phyloP scores from a whole-genome alignment of 768 basidiomycete genomes.

The Leccinellum rugosiceps region DNA sequence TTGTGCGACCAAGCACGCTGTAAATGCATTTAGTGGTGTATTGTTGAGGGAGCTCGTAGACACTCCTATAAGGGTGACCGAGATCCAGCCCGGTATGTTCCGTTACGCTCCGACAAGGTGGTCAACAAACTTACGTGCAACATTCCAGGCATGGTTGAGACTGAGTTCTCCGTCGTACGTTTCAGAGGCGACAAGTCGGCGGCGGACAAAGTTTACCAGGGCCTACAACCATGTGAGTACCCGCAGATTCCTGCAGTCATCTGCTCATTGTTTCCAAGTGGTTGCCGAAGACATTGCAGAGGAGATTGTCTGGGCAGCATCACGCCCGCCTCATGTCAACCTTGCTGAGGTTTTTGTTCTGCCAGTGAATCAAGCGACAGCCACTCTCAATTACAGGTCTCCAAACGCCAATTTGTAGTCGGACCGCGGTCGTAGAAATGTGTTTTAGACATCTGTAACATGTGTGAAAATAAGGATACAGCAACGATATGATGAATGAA shows the following conservation, averaged over 20 bases:
- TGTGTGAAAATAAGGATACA: conserved; percentile 32
- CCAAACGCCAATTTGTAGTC: conserved; percentile 10
- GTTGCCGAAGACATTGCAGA: conserved; percentile 88
- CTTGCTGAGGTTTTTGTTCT: conserved; percentile 78
- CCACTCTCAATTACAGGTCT: conserved; percentile 58
- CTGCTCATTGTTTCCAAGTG: conserved; percentile 43
- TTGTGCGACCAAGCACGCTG: conserved; percentile 86
- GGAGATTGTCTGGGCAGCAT: conserved; percentile 96
- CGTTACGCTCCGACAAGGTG: background rate
- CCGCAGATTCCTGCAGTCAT: background rate
- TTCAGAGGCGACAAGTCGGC: conserved; percentile 80
- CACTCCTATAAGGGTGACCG: conserved; percentile 89
- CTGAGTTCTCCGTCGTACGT: conserved; percentile 89
- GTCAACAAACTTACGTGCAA: background rate
- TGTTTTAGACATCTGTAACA: background rate
- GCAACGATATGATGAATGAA: conserved; percentile 24
- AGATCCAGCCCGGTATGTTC: conserved; percentile 82
- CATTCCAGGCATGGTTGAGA: conserved; percentile 73
- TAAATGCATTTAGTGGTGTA: conserved; percentile 81
- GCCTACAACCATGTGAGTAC: conserved; percentile 75
- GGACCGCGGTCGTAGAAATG: background rate
- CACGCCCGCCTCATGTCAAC: conserved; percentile 89
- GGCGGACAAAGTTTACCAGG: conserved; percentile 90
- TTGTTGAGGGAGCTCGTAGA: conserved; percentile 86
- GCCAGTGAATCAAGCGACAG: conserved; percentile 76